phyloP scores from a whole-genome alignment of 2,329 filamentous ascomycete genomes.

The Sporothrix brunneoviolacea region DNA sequence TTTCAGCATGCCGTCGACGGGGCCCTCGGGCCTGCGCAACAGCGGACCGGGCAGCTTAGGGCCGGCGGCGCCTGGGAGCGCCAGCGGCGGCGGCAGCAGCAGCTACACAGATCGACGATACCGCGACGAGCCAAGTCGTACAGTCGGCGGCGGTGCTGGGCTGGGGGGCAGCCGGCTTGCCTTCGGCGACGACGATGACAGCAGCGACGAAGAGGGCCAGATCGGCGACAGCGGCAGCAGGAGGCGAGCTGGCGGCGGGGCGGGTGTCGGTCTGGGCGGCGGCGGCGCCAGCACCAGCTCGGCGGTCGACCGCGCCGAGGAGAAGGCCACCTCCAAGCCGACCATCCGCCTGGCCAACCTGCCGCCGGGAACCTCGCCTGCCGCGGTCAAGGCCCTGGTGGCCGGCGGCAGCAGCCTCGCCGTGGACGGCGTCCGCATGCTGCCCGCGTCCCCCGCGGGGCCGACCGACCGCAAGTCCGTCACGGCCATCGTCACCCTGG shows the following conservation, averaged over 20 bases:
- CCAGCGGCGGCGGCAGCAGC: constrained; percentile 22
- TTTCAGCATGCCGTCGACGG: constrained; percentile 50
- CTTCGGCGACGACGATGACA: constrained; percentile 43
- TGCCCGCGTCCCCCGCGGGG: constrained; percentile 47
- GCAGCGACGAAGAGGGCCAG: constrained; percentile 37
- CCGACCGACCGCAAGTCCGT: constrained; percentile 61
- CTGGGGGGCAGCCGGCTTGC: constrained; percentile 27
- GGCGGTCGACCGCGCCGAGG: constrained; percentile 42
- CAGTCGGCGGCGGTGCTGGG: too few species aligned
- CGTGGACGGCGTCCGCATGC: constrained; percentile 68
- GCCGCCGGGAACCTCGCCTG: constrained; percentile 53
- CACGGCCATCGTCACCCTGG: constrained; percentile 73
- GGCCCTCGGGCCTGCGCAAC: constrained; percentile 36
- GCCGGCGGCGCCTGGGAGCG: constrained; percentile 35
- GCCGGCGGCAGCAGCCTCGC: constrained; percentile 42
- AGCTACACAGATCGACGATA: not conserved
- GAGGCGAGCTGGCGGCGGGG: not conserved
- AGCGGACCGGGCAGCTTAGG: constrained; percentile 59
- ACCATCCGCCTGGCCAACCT: constrained; percentile 56
- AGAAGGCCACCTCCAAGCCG: constrained; percentile 55
- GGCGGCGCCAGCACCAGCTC: constrained; percentile 25
- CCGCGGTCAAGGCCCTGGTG: constrained; percentile 53
- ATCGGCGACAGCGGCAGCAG: not conserved
- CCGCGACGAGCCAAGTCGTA: not conserved
- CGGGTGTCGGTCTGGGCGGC: not conserved